Conservation (phyloP, 2,329 filamentous ascomycete species). For the Helotiales sp. region DNA sequence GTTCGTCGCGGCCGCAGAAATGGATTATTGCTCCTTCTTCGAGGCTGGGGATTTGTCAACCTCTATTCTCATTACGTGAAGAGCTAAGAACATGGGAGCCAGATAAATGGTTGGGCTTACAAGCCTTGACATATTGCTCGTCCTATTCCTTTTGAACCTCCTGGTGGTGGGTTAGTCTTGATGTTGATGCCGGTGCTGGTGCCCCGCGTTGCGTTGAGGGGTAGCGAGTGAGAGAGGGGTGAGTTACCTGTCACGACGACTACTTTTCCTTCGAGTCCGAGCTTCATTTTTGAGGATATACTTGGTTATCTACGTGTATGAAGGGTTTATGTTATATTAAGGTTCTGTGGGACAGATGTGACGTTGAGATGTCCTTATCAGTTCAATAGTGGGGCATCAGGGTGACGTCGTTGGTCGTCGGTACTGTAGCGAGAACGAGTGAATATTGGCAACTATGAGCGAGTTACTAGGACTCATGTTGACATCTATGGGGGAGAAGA, state of each 20-base stretch:
- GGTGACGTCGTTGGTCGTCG: too few species aligned
- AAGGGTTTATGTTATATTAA: too few species aligned
- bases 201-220: too few species aligned
- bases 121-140: constrained; percentile 27
- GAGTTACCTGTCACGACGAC: constrained; percentile 36
- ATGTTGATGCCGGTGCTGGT: too few species aligned
- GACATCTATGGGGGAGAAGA: too few species aligned
- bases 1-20: constrained; percentile 27
- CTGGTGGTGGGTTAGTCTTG: constrained; percentile 7
- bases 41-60: constrained; percentile 2
- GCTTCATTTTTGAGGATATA: constrained; percentile 32
- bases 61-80: not conserved
- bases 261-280: constrained; percentile 37
- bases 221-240: not conserved
- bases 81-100: not conserved
- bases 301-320: too few species aligned
- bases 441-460: too few species aligned
- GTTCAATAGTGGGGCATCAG: too few species aligned
- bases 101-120: not conserved
- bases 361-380: too few species aligned
- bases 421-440: too few species aligned
- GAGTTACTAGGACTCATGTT: too few species aligned
- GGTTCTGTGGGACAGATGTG: too few species aligned
- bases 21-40: constrained; percentile 27
- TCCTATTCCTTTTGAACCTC: constrained; percentile 30